Conservation (phyloP, 352 stramenopile species). For the Globisporangium nagaii region DNA sequence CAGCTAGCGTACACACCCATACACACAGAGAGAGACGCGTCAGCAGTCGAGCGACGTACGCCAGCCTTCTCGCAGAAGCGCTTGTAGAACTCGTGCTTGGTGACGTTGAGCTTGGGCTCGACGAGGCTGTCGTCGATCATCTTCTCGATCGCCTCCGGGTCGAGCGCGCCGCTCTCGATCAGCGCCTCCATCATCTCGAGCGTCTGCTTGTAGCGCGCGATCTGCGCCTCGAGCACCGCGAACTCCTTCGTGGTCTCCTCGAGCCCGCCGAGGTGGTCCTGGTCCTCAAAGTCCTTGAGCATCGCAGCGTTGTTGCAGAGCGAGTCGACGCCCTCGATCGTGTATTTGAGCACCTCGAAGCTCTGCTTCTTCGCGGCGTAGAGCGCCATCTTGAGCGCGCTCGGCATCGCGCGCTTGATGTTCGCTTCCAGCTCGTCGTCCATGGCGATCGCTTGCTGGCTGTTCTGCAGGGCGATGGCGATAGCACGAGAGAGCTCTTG, state of each 20-base stretch:
- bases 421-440: slow-evolving; percentile 50
- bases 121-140: slow-evolving; percentile 44
- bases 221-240: slow-evolving; percentile 51
- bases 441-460: slow-evolving; percentile 15
- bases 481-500: too few relatives aligned
- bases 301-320: slow-evolving; percentile 60
- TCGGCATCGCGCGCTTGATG: slow-evolving; percentile 58
- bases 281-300: slow-evolving; percentile 57
- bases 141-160: slow-evolving; percentile 54
- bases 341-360: slow-evolving; percentile 69
- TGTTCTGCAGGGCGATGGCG: too few relatives aligned
- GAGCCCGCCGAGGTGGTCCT: slow-evolving; percentile 43
- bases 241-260: slow-evolving; percentile 72
- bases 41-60: slow-evolving; percentile 20
- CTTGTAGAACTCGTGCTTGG: slow-evolving; percentile 73
- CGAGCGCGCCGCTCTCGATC: slow-evolving; percentile 42
- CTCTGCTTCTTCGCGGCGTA: slow-evolving; percentile 72
- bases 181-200: slow-evolving; percentile 55
- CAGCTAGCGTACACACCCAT: neutral
- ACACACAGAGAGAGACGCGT: too few relatives aligned
- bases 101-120: slow-evolving; percentile 51
- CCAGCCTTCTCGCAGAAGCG: slow-evolving; percentile 71
- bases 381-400: slow-evolving; percentile 69
- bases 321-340: slow-evolving; percentile 61
- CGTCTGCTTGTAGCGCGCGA: slow-evolving; percentile 62